These are phyloP conservation scores for Hanseniaspora valbyensis DNA, from an alignment of 805 yeast species.

Conservation along the genomic window DNA sequence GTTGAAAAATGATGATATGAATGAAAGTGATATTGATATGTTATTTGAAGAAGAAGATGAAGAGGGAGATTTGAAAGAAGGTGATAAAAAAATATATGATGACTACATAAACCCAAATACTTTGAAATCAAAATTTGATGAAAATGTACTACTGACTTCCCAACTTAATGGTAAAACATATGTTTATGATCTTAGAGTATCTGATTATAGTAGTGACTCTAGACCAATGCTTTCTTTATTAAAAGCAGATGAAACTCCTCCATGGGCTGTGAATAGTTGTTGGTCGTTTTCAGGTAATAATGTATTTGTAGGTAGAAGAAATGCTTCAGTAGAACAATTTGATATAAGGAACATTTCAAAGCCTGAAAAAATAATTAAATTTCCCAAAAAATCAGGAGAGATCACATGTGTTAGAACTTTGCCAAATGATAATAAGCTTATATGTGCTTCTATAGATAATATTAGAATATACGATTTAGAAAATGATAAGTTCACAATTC, in stretches of 20 bases:
- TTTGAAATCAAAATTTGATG: conserved; percentile 28
- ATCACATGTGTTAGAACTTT: conserved; percentile 69
- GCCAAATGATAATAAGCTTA: conserved; percentile 67
- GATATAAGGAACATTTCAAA: conserved; percentile 48
- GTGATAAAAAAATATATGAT: conserved; percentile 3
- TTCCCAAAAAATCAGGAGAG: conserved; percentile 85
- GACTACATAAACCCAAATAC: conserved; percentile 20
- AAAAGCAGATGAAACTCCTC: conserved; percentile 62
- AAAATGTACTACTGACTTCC: conserved; percentile 59
- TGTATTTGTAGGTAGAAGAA: conserved; percentile 78
- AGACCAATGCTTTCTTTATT: conserved; percentile 37
- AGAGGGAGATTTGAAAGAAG: conserved; percentile 30
- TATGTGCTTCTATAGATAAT: conserved; percentile 87
- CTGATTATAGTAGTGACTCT: conserved; percentile 22
- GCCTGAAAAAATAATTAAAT: conserved; percentile 49
- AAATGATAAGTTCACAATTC: conserved; percentile 48
- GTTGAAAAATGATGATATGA: conserved; percentile 20
- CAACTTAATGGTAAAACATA: conserved; percentile 72
- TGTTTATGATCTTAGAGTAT: conserved; percentile 68
- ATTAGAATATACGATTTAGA: conserved; percentile 71
- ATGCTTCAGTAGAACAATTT: conserved; percentile 71
- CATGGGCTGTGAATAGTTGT: conserved; percentile 85
- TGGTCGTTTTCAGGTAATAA: conserved; percentile 80
- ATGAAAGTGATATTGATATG: conserved; percentile 36
- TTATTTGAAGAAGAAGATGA: conserved; percentile 52